Base-by-base conservation (phyloP, 495 filamentous ascomycete species). In the Hypomontagnella monticulosa region DNA sequence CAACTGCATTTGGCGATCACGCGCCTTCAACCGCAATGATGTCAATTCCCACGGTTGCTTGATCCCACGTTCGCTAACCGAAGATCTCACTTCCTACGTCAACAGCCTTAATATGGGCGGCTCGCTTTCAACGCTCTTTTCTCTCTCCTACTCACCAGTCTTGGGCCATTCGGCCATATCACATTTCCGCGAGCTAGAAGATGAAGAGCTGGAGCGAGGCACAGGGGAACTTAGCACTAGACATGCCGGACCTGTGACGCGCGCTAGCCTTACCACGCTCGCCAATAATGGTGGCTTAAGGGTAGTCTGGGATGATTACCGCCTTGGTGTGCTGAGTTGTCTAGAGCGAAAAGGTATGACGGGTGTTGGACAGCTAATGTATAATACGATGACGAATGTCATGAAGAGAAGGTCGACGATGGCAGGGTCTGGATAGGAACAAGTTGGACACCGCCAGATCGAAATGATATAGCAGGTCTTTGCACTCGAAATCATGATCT, bases 1-100 rank as follows among this genome's bases (percentile, higher is more conserved):
- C 79, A 96, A 97, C 69, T 84, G 91, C 43, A 66, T 96, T 11
- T 96, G 93, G 92, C 85, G 91, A 15, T 87, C 87, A 16, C 88
- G 89, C 11, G 93, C 89, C 0, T 87, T 97, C 32, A 86, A 87
- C 40, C 76, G 75, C 1, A 79, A 84, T 8, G 91, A 95, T 61
- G 73, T 81, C 10, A 92, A 93, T 73, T 86, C 92, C 3, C 78
- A 87, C 23, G 92, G 89, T 12, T 94, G 92, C 62, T 76, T 89
- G n/a, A 73, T 92, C 12, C 80, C 87, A 0, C 47, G 70, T 12
- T n/a, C 80, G 2, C 73, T 86, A 0, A 67, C 81, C 8, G 73
- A 76, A 1, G 70, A 74, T 1, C 76, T 93, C n/a, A 75, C 69
- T 12, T 53, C 49, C 33, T 84, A 87, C 70, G 63, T 81, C 23